Conservation (phyloP, 352 stramenopile species). For the Pythium apleroticum region DNA sequence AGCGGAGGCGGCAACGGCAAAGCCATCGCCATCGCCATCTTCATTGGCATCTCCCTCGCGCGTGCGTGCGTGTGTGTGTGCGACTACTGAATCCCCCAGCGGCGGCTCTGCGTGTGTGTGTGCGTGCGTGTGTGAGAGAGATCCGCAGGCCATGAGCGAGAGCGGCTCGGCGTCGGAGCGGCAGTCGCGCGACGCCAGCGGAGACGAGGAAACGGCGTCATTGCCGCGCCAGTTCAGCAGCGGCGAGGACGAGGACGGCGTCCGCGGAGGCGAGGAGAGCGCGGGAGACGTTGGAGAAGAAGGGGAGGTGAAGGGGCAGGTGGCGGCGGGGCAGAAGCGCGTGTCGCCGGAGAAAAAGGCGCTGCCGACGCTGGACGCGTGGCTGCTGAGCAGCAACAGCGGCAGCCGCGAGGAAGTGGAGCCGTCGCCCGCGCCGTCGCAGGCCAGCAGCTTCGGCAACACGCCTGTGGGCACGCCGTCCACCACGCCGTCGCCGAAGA, state of each 20-base stretch:
- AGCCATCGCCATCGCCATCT: background rate
- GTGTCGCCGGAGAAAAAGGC: background rate
- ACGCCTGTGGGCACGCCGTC: slow-evolving; percentile 18
- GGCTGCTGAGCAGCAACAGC: slow-evolving; percentile 3
- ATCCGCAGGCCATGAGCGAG: background rate
- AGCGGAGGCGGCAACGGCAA: slow-evolving; percentile 2
- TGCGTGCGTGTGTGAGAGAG: too few species aligned
- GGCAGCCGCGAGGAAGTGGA: slow-evolving; percentile 5
- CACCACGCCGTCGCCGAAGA: slow-evolving; percentile 22
- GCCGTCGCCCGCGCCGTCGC: slow-evolving; percentile 10
- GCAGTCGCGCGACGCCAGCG: slow-evolving; percentile 12
- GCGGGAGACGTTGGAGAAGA: background rate
- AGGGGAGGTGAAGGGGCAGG: background rate
- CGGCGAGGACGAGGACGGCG: slow-evolving; percentile 10
- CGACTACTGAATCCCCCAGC: too few species aligned
- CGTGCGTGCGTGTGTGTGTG: background rate
- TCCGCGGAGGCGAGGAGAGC: background rate
- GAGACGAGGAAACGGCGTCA: background rate
- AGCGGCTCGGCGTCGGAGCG: slow-evolving; percentile 6
- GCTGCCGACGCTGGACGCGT: slow-evolving; percentile 21
- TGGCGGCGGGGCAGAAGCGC: background rate
- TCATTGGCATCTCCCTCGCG: background rate
- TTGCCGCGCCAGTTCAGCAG: slow-evolving; percentile 10
- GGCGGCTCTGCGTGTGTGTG: background rate
- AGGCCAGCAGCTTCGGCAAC: slow-evolving; percentile 9